phyloP scores from a whole-genome alignment of 495 filamentous ascomycete genomes.

The Penicillium goetzii region DNA sequence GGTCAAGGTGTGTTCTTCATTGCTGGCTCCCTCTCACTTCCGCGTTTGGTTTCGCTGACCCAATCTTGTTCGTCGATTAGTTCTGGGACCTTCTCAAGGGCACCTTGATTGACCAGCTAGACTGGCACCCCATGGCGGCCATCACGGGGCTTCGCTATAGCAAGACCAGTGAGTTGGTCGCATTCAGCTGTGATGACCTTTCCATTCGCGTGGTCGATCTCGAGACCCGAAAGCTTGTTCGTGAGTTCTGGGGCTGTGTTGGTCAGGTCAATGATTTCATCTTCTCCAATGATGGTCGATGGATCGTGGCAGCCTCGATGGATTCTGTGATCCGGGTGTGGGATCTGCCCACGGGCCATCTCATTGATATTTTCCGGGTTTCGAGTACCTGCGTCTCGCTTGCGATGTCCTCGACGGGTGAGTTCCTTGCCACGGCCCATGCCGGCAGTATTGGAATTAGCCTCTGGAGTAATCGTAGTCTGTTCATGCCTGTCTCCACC shows the following conservation, averaged over 20 bases:
- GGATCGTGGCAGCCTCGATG: conserved; percentile 87
- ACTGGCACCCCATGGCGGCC: conserved; percentile 82
- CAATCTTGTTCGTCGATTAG: conserved; percentile 21
- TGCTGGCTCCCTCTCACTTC: not conserved
- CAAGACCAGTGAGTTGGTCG: conserved; percentile 80
- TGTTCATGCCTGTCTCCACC: conserved; percentile 87
- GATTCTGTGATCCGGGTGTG: conserved; percentile 85
- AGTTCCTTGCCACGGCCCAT: conserved; percentile 88
- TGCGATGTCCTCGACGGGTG: conserved; percentile 85
- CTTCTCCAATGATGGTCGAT: conserved; percentile 91
- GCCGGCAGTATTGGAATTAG: conserved; percentile 84
- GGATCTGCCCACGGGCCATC: conserved; percentile 93
- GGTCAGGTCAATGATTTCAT: conserved; percentile 81
- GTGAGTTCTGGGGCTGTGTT: conserved; percentile 90
- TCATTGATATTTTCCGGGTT: conserved; percentile 85
- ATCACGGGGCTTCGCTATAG: conserved; percentile 78
- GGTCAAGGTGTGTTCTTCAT: conserved; percentile 61
- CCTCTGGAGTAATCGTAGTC: conserved; percentile 89
- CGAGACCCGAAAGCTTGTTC: conserved; percentile 83
- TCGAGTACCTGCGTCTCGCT: conserved; percentile 77
- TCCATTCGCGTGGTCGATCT: conserved; percentile 88
- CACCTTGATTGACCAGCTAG: conserved; percentile 73
- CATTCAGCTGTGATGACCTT: conserved; percentile 85
- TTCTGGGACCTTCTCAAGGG: conserved; percentile 95
- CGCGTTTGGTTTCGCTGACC: conserved; percentile 14